Evolutionary conservation across 2,329 filamentous ascomycete species (phyloP), one percentile per base, ranked within the genome.

Genomic region (Cercospora canescens): DNA sequence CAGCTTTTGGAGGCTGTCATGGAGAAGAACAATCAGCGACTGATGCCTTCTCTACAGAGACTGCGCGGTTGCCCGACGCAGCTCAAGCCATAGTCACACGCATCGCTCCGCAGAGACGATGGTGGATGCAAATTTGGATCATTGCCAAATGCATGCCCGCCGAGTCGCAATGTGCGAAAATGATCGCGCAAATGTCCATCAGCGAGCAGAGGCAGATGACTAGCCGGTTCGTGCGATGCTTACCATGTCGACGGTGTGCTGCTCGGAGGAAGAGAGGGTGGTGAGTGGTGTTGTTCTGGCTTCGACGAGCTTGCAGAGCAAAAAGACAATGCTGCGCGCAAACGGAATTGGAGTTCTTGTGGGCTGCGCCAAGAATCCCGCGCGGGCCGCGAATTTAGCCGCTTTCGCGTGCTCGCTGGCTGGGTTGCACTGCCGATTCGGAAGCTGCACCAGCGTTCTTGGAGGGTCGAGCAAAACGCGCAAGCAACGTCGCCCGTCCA

Each of bases 11-110:
- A 91, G 95, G 93, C 95, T 98, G 87, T 98, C 94, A 98, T 98
- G 95, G 94, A 98, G 94, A 78, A 93, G 96, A 94, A 95, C 91
- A 96, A 93, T 96, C 91, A 97, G 93, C 82, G 84, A 86, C 91
- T 90, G 93, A 91, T 89, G 90, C 88, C 91, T 71, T 77, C 93
- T 96, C 93, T 96, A 96, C 85, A 90, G 92, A 95, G 91, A 86
- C 83, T 82, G 79, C 73, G 78, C 77, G 78, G 79, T 81, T 81
- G 73, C 73, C 69, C 70, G 72, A 74, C 74, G 74, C 79, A 79
- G 75, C 83, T 86, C 85, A 85, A 87, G 85, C 85, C 85, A 76
- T 72, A 64, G 70, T 72, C 73, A 73, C 71, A 72, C 67, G 56
- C 70, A 70, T 68, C 68, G 54, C 67, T 70, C 67, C 69, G 57